Evolutionary conservation across 2,329 filamentous ascomycete species (phyloP).

Genomic region (Microascus cirrosus): DNA sequence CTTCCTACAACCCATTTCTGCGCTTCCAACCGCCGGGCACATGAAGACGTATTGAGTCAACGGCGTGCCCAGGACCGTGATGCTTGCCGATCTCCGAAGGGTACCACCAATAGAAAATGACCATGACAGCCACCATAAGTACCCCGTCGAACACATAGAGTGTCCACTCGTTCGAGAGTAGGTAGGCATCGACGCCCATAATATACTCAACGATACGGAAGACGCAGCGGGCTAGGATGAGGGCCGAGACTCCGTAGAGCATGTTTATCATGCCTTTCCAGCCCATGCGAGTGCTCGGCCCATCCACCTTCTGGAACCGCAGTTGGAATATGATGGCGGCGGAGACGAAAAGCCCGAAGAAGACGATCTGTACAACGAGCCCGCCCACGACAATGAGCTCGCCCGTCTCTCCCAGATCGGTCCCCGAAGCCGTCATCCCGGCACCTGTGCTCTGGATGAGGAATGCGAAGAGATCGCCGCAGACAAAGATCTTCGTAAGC

Average conservation of each 20-base stretch:
- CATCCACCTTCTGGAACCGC: not conserved
- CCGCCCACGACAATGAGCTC: conserved; percentile 39
- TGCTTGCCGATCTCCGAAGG: not conserved
- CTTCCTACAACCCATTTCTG: no score
- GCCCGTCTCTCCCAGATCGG: conserved; percentile 16
- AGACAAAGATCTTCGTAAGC: conserved; percentile 39
- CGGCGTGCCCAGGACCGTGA: not conserved
- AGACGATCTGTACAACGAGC: conserved; percentile 42
- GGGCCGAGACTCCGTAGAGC: conserved; percentile 15
- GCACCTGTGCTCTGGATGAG: conserved; percentile 16
- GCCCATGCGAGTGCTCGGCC: conserved; percentile 7
- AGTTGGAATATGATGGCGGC: conserved; percentile 33
- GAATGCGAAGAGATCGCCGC: conserved; percentile 37
- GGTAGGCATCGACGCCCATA: conserved; percentile 19
- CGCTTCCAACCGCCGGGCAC: no score
- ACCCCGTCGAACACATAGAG: conserved; percentile 26
- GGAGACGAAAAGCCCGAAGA: conserved; percentile 41
- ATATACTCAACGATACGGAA: conserved; percentile 31
- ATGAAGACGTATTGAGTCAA: no score
- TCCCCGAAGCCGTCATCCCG: conserved; percentile 12
- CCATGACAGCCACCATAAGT: conserved; percentile 18
- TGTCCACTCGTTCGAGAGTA: conserved; percentile 21
- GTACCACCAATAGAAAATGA: conserved; percentile 10
- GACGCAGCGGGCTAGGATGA: conserved; percentile 28
- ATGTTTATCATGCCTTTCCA: conserved; percentile 16